Percentiles rank a stretch among this genome's conserved stretches.
phyloP scores from a whole-genome alignment of 176 grass and related monocot species.

The Aegilops longissima region DNA sequence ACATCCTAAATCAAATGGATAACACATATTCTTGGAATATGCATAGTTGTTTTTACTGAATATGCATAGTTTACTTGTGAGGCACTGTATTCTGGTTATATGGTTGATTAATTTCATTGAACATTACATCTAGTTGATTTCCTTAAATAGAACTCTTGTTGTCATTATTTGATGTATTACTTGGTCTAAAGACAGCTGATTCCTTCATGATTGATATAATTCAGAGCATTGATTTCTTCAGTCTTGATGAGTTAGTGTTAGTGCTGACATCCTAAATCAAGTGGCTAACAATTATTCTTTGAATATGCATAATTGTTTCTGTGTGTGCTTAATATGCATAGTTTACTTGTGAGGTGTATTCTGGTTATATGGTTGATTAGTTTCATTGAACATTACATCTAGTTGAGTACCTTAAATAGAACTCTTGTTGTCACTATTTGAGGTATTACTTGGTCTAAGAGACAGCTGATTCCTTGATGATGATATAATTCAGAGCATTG shows the following conservation, averaged over 20 bases:
- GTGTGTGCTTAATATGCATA: neutral
- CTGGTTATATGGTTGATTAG: neutral
- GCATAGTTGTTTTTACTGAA: neutral
- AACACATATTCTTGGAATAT: neutral
- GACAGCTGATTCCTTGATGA: neutral
- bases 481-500: neutral
- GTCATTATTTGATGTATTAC: neutral
- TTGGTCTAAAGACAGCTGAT: neutral
- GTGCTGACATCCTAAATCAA: neutral
- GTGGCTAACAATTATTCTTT: neutral
- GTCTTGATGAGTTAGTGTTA: too few relatives aligned
- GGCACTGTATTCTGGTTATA: neutral
- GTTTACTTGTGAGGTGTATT: neutral
- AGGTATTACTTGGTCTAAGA: neutral
- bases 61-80: neutral
- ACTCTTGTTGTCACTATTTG: neutral
- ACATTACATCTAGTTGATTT: neutral
- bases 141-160: neutral
- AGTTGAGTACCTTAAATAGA: neutral
- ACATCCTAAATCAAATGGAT: neutral
- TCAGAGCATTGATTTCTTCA: neutral
- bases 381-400: neutral
- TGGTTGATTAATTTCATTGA: slow-evolving; percentile 2
- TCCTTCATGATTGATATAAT: neutral
- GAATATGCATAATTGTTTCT: too few relatives aligned